Evolutionary conservation across 768 basidiomycete species (phyloP).

Genomic region (Xanthoconium stramineum): DNA sequence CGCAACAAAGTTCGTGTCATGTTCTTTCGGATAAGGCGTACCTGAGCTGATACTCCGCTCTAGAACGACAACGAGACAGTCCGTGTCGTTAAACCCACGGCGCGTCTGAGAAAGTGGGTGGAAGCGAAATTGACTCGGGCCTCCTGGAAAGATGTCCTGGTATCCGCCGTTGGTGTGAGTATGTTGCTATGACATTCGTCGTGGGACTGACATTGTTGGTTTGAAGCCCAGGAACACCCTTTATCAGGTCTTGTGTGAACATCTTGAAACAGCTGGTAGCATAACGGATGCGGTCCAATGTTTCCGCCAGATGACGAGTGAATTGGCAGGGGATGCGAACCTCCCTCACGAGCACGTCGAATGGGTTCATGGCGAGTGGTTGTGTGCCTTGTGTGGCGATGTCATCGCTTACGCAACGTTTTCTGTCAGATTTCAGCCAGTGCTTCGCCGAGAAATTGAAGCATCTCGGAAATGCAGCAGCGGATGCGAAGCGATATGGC

Average conservation of each 20-base stretch:
- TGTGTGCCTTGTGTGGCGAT: neutral
- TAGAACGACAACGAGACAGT: too few relatives aligned
- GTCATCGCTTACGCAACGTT: neutral
- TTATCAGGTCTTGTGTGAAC: too few relatives aligned
- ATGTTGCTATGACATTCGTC: neutral
- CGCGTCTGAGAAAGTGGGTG: neutral
- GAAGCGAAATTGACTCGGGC: neutral
- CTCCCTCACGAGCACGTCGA: neutral
- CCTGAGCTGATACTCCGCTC: too few relatives aligned
- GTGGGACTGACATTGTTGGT: too few relatives aligned
- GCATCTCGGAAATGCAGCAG: neutral
- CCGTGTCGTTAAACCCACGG: too few relatives aligned
- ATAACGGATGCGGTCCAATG: neutral
- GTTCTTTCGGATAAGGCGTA: too few relatives aligned
- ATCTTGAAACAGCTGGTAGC: neutral
- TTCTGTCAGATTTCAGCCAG: too few relatives aligned
- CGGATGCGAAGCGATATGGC: neutral
- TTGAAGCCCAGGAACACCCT: neutral
- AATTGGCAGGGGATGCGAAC: neutral
- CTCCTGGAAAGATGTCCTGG: neutral
- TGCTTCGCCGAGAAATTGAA: neutral
- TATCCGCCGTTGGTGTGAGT: neutral
- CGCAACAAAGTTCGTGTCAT: too few relatives aligned
- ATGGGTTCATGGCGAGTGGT: neutral
- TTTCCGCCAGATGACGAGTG: neutral